Evolutionary conservation across 2,329 filamentous ascomycete species (phyloP).

Genomic region (Pezicula neosporulosa): DNA sequence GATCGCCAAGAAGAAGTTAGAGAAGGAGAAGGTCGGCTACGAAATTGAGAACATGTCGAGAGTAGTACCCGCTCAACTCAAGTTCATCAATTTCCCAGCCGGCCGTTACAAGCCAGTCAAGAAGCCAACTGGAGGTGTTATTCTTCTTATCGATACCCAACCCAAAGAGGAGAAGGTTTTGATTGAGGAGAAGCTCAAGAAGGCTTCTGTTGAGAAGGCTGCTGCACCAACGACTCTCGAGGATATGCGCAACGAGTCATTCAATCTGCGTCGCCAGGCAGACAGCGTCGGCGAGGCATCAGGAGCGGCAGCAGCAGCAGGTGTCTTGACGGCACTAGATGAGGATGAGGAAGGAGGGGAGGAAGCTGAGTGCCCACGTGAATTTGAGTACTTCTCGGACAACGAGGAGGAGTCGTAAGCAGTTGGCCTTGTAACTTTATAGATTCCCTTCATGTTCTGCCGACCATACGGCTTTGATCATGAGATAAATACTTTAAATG

Average conservation of each 20-base stretch:
- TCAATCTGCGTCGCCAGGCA: conserved; percentile 37
- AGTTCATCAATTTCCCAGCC: conserved; percentile 90
- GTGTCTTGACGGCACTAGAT: conserved; percentile 81
- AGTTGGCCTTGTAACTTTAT: conserved; percentile 19
- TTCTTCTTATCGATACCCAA: conserved; percentile 83
- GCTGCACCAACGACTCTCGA: conserved; percentile 35
- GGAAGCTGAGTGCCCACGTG: conserved; percentile 65
- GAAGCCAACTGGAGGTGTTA: conserved; percentile 90
- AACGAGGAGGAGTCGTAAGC: conserved; percentile 22
- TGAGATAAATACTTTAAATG: conserved; percentile 7
- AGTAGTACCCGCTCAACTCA: conserved; percentile 87
- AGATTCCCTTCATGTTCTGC: conserved; percentile 7
- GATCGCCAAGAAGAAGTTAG: conserved; percentile 79
- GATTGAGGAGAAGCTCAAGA: conserved; percentile 91
- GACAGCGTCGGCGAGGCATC: conserved; percentile 26
- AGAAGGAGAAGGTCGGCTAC: conserved; percentile 96
- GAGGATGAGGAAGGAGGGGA: conserved; percentile 75
- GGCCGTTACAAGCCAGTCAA: conserved; percentile 91
- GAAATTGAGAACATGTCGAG: conserved; percentile 96
- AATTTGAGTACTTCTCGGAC: conserved; percentile 74
- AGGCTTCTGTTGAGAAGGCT: conserved; percentile 61
- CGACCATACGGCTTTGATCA: conserved; percentile 5
- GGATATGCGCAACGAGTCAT: conserved; percentile 24
- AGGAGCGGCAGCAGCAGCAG: conserved; percentile 60
- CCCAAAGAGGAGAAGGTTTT: conserved; percentile 75